Percentiles rank a stretch among this genome's conserved stretches.
Evolutionary conservation across 495 filamentous ascomycete species (phyloP).

Genomic region (Hypomontagnella monticulosa): DNA sequence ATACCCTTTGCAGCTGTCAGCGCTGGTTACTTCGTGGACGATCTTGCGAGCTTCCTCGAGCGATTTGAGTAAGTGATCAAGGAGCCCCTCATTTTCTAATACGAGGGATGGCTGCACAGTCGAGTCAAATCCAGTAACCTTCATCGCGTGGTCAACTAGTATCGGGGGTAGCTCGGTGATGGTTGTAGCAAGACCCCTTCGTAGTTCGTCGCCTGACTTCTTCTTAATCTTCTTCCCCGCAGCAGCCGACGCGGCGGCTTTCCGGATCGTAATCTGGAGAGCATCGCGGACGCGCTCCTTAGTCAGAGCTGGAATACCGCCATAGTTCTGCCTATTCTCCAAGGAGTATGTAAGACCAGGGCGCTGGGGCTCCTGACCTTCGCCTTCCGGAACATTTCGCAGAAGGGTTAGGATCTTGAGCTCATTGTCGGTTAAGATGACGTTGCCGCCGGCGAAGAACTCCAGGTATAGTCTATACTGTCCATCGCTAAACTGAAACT

Average conservation of each 20-base stretch:
- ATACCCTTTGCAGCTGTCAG: constrained; percentile 74
- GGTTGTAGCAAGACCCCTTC: constrained; percentile 79
- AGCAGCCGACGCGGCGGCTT: constrained; percentile 54
- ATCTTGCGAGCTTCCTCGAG: constrained; percentile 74
- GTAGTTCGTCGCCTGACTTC: constrained; percentile 75
- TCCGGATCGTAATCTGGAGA: constrained; percentile 70
- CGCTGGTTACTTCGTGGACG: constrained; percentile 67
- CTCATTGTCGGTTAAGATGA: constrained; percentile 87
- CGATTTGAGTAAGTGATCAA: constrained; percentile 70
- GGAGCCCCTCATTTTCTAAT: constrained; percentile 67
- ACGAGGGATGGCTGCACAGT: constrained; percentile 72
- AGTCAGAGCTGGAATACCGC: constrained; percentile 77
- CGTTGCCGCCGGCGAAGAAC: constrained; percentile 94
- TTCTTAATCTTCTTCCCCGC: constrained; percentile 77
- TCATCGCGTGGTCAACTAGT: constrained; percentile 86
- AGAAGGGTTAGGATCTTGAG: constrained; percentile 80
- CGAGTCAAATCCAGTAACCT: constrained; percentile 71
- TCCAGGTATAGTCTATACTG: constrained; percentile 87
- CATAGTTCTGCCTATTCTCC: constrained; percentile 82
- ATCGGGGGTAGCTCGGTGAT: constrained; percentile 89
- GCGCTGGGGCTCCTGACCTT: constrained; percentile 79
- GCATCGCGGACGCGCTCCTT: constrained; percentile 73
- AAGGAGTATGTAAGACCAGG: constrained; percentile 82
- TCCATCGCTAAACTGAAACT: constrained; percentile 92
- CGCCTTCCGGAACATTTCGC: constrained; percentile 77